Percentiles rank a stretch among this genome's conserved stretches.
Evolutionary conservation across 805 yeast genomes (phyloP).

Genomic region (Zygosaccharomyces pseudorouxii): DNA sequence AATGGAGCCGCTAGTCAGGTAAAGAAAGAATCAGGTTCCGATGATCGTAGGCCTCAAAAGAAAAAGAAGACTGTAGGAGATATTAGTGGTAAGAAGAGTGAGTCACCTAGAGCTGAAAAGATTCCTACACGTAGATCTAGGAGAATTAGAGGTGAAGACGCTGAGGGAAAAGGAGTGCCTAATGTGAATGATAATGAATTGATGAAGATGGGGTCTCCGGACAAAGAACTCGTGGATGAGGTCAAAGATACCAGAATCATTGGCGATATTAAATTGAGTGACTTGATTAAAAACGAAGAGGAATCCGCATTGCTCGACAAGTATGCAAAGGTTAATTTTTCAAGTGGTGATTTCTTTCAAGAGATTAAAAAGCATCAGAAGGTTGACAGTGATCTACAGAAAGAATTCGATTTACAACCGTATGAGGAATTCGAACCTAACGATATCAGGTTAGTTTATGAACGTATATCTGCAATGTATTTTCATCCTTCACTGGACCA

Average conservation of each 20-base stretch:
- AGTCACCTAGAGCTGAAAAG: constrained; percentile 21
- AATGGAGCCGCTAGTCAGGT: constrained; percentile 53
- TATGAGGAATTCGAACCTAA: constrained; percentile 60
- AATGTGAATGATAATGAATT: constrained; percentile 26
- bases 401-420: constrained; percentile 49
- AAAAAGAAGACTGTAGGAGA: constrained; percentile 22
- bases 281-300: constrained; percentile 45
- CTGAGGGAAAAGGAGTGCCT: constrained; percentile 41
- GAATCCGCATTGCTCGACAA: constrained; percentile 33
- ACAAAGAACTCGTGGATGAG: constrained; percentile 43
- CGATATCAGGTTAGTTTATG: constrained; percentile 61
- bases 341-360: constrained; percentile 69
- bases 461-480: constrained; percentile 65
- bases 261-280: constrained; percentile 62
- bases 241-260: constrained; percentile 54
- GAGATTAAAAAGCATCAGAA: constrained; percentile 40
- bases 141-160: constrained; percentile 68
- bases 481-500: constrained; percentile 71
- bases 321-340: constrained; percentile 37
- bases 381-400: constrained; percentile 36
- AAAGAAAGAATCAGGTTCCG: constrained; percentile 41
- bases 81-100: constrained; percentile 9
- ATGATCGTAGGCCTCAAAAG: constrained; percentile 27
- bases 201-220: constrained; percentile 25
- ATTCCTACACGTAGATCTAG: constrained; percentile 72